phyloP scores from a whole-genome alignment of 225 moss, liverwort and hornwort genomes.

The Pseudisothecium myosuroides region DNA sequence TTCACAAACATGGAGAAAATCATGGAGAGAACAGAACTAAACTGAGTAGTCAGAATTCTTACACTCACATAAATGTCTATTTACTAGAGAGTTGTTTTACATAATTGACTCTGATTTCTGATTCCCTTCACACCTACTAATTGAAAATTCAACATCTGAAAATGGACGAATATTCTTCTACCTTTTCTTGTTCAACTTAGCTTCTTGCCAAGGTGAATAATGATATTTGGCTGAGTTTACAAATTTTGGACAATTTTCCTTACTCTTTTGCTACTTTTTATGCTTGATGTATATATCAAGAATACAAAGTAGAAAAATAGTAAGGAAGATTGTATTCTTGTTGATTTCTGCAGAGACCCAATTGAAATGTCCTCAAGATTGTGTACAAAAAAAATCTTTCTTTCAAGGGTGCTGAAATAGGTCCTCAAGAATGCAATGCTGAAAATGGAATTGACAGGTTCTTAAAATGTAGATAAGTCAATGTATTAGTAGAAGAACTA shows the following conservation, averaged over 20 bases:
- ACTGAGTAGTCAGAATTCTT: background rate
- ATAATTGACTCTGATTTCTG: too few species aligned
- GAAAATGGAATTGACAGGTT: background rate
- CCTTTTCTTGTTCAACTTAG: background rate
- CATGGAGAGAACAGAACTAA: background rate
- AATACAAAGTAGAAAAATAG: too few species aligned
- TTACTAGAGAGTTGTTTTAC: background rate
- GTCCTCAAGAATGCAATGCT: background rate
- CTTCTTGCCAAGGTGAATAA: background rate
- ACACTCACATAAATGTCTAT: background rate
- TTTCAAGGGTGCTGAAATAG: background rate
- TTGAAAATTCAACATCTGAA: background rate
- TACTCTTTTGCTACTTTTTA: background rate
- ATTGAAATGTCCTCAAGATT: background rate
- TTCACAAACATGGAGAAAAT: background rate
- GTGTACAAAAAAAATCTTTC: too few species aligned
- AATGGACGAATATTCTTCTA: background rate
- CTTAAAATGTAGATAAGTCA: background rate
- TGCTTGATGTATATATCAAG: too few species aligned
- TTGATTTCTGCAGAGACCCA: background rate
- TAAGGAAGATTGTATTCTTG: too few species aligned
- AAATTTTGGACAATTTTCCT: background rate
- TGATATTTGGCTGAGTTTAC: background rate
- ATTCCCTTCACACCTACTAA: background rate
- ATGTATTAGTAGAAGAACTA: background rate